Conservation (phyloP, 768 basidiomycete species). For the Podaxis pistillaris region DNA sequence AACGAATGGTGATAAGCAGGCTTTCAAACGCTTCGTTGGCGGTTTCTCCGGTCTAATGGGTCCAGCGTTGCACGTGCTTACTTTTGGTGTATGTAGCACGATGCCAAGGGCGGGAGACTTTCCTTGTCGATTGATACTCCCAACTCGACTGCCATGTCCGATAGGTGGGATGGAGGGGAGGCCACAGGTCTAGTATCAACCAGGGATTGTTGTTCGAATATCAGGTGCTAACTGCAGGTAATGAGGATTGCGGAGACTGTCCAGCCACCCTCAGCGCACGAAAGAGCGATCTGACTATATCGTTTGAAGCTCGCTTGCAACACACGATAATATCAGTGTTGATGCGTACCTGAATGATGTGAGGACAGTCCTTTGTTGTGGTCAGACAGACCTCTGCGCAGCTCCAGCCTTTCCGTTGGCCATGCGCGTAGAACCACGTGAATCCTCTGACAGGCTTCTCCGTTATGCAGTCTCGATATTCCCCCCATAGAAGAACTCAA, state of each 20-base stretch:
- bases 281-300: conserved; percentile 50
- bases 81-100: too few species aligned
- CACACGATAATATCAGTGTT: conserved; percentile 50
- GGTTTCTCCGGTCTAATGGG: too few species aligned
- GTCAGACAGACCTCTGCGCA: conserved; percentile 52
- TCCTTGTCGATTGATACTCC: conserved; percentile 64
- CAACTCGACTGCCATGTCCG: conserved; percentile 66
- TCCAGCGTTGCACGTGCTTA: too few species aligned
- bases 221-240: conserved; percentile 18
- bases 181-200: conserved; percentile 58
- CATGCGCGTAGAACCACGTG: neutral
- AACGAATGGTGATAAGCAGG: too few species aligned
- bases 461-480: conserved; percentile 54
- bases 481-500: conserved; percentile 74
- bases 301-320: neutral
- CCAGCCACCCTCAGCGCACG: conserved; percentile 70
- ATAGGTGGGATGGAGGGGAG: conserved; percentile 39
- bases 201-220: conserved; percentile 26
- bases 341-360: conserved; percentile 66
- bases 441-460: neutral
- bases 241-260: conserved; percentile 55
- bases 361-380: conserved; percentile 38
- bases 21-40: too few species aligned
- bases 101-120: conserved; percentile 54
- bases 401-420: conserved; percentile 62